Evolutionary conservation across 257 asterid genomes (phyloP).

Genomic region (Plantago major): DNA sequence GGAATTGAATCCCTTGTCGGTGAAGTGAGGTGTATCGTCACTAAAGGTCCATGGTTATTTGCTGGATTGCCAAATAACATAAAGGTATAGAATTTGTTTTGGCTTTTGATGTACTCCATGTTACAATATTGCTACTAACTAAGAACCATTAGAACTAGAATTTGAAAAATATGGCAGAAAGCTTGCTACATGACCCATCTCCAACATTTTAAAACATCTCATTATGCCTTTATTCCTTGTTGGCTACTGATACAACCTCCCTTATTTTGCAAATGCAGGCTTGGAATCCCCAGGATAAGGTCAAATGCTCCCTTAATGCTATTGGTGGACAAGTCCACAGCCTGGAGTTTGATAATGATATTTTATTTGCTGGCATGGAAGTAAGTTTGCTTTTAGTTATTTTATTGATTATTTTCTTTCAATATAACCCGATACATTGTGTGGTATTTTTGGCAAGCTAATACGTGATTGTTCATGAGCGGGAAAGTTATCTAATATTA

Average conservation of each 20-base stretch:
- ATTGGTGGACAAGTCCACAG: conserved; percentile 45
- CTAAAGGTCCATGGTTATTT: conserved; percentile 60
- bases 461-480: neutral
- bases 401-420: neutral
- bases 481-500: too few species aligned
- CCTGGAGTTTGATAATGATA: conserved; percentile 31
- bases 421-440: too few species aligned
- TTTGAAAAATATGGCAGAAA: too few species aligned
- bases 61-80: conserved; percentile 44
- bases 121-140: neutral
- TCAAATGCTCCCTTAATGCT: conserved; percentile 34
- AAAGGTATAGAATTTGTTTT: conserved; percentile 32
- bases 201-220: too few species aligned
- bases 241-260: neutral
- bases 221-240: neutral
- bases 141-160: too few species aligned
- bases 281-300: conserved; percentile 41
- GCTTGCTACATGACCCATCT: too few species aligned
- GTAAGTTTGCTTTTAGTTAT: conserved; percentile 21
- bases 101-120: neutral
- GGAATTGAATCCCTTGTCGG: conserved; percentile 21
- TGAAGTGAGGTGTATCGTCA: conserved; percentile 41
- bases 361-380: conserved; percentile 61
- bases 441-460: too few species aligned
- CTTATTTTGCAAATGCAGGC: conserved; percentile 27